These are phyloP conservation scores for Mimosa bimucronata DNA, from an alignment of 306 rosid genomes.

Conservation along the genomic window DNA sequence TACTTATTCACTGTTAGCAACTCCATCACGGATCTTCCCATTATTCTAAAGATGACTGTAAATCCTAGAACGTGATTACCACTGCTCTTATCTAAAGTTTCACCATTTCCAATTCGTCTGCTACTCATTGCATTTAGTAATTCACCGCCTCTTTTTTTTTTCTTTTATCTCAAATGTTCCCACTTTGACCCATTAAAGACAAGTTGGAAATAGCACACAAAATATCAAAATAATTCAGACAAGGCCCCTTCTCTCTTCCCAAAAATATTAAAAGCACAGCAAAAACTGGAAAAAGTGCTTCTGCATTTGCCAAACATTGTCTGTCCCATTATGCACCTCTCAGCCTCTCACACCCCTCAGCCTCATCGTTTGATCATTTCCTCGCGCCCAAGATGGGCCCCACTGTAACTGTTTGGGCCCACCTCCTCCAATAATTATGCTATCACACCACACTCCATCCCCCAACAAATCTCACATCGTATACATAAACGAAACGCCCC, in stretches of 20 bases:
- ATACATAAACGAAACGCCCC: not conserved
- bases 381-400: conserved; percentile 6
- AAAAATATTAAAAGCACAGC: conserved; percentile 5
- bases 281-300: conserved; percentile 7
- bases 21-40: conserved; percentile 13
- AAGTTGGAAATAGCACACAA: not conserved
- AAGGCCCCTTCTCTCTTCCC: not conserved
- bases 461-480: conserved; percentile 41
- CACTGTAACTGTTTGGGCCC: conserved; percentile 39
- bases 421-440: conserved; percentile 45
- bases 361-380: conserved; percentile 5
- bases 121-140: not conserved
- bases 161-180: conserved; percentile 24
- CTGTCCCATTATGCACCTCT: not conserved
- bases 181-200: conserved; percentile 38
- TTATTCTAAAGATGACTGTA: not conserved
- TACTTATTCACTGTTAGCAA: not conserved
- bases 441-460: conserved; percentile 42
- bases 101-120: conserved; percentile 20
- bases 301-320: conserved; percentile 9
- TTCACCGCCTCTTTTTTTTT: not conserved
- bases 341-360: not conserved
- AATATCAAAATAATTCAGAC: not conserved
- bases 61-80: not conserved
- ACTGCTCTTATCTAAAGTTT: not conserved